Conservation (phyloP, 2,329 filamentous ascomycete genomes). For the Cadophora gregata region DNA sequence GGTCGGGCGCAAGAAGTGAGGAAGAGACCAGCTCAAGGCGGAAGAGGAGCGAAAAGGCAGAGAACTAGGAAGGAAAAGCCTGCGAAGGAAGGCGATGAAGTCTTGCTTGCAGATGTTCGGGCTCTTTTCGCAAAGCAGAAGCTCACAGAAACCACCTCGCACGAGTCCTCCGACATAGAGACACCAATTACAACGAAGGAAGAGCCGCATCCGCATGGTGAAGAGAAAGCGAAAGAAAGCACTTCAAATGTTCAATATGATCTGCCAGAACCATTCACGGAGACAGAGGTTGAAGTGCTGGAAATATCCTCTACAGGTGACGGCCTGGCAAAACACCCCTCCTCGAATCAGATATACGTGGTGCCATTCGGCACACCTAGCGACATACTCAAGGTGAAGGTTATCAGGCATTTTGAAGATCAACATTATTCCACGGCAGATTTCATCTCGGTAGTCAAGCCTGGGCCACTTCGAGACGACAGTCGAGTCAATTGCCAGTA, state of each 20-base stretch:
- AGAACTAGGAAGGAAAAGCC: conserved; percentile 63
- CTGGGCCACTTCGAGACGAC: conserved; percentile 79
- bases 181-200: conserved; percentile 41
- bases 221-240: conserved; percentile 31
- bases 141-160: conserved; percentile 40
- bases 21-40: conserved; percentile 42
- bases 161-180: conserved; percentile 4
- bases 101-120: conserved; percentile 68
- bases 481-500: conserved; percentile 81
- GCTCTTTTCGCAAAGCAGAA: conserved; percentile 52
- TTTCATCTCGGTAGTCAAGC: conserved; percentile 76
- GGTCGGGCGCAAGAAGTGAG: conserved; percentile 29
- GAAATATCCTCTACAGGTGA: conserved; percentile 92
- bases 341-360: conserved; percentile 73
- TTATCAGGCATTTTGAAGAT: conserved; percentile 71
- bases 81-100: conserved; percentile 68
- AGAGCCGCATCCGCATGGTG: conserved; percentile 33
- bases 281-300: conserved; percentile 82
- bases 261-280: conserved; percentile 72
- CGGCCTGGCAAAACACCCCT: conserved; percentile 77
- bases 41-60: conserved; percentile 50
- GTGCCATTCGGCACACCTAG: conserved; percentile 90
- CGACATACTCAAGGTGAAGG: conserved; percentile 78
- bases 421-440: conserved; percentile 79
- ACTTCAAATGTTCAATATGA: conserved; percentile 35